Percentiles rank a stretch among this genome's conserved stretches.
Evolutionary conservation across 805 yeast genomes (phyloP).

Genomic region (Spathaspora boniae): DNA sequence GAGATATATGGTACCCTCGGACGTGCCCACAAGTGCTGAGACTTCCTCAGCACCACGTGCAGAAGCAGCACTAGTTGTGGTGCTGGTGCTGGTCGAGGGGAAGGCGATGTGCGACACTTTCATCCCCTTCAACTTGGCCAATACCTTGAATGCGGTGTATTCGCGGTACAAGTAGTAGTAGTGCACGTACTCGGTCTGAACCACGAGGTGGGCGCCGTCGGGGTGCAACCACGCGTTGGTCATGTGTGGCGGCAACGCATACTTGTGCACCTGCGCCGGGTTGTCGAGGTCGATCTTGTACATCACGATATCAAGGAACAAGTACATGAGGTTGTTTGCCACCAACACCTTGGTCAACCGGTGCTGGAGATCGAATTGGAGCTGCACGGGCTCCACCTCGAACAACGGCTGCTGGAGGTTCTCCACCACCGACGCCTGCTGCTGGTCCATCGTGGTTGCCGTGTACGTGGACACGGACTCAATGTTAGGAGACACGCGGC

Average conservation of each 20-base stretch:
- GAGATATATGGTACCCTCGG: conserved; percentile 26
- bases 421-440: conserved; percentile 8
- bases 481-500: too few relatives aligned
- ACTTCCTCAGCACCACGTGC: conserved; percentile 21
- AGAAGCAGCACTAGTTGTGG: conserved; percentile 4
- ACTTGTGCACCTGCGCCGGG: conserved; percentile 29
- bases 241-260: conserved; percentile 20
- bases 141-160: conserved; percentile 29
- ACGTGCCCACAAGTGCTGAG: conserved; percentile 23
- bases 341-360: conserved; percentile 25
- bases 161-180: conserved; percentile 31
- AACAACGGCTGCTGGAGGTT: conserved; percentile 19
- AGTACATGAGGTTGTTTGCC: conserved; percentile 32
- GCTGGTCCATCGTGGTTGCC: conserved; percentile 9
- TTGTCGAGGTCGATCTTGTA: conserved; percentile 30
- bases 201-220: conserved; percentile 31
- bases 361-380: conserved; percentile 32
- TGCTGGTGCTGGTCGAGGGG: conserved; percentile 7
- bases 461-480: conserved; percentile 12
- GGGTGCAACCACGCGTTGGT: conserved; percentile 37
- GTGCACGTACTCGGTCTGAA: conserved; percentile 20
- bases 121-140: conserved; percentile 31
- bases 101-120: conserved; percentile 24
- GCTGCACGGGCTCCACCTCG: conserved; percentile 35
- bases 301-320: conserved; percentile 21